Conservation (phyloP, 768 basidiomycete genomes). For the Sporobolomyces pararoseus region DNA sequence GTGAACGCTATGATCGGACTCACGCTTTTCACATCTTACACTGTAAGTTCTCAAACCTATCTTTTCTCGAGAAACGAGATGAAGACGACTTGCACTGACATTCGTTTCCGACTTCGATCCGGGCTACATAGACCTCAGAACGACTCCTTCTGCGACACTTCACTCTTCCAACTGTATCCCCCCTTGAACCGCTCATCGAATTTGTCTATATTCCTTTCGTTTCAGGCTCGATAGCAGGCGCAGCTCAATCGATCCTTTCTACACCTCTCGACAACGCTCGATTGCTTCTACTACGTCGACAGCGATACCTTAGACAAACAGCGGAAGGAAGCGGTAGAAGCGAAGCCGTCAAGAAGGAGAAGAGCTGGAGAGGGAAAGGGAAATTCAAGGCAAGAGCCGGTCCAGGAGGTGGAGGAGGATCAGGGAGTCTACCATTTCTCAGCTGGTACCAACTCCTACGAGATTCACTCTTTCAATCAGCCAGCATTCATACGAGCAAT, state of each 20-base stretch:
- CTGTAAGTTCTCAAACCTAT: background rate
- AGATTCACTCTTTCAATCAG: slow-evolving; percentile 25
- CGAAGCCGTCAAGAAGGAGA: slow-evolving; percentile 11
- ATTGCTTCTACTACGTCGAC: slow-evolving; percentile 37
- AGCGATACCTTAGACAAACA: slow-evolving; percentile 26
- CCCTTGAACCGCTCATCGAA: background rate
- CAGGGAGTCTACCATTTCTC: slow-evolving; percentile 11
- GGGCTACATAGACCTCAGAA: slow-evolving; percentile 4
- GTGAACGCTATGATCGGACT: slow-evolving; percentile 43
- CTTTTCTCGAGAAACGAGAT: no score
- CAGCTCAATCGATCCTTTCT: slow-evolving; percentile 42
- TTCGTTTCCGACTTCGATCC: no score
- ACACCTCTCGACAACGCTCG: slow-evolving; percentile 45
- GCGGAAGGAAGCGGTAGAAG: background rate
- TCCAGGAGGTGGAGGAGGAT: background rate
- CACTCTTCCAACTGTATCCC: background rate
- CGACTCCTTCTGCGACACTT: background rate
- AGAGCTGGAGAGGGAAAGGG: slow-evolving; percentile 5
- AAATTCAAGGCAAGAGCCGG: background rate
- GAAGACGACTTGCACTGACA: no score
- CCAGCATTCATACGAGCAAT: background rate
- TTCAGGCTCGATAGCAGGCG: slow-evolving; percentile 42
- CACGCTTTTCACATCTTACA: slow-evolving; percentile 43
- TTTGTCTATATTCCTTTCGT: slow-evolving; percentile 39
- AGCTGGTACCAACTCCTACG: slow-evolving; percentile 34